Evolutionary conservation across 805 yeast genomes (phyloP).

Genomic region (Barnettozyma pratensis): DNA sequence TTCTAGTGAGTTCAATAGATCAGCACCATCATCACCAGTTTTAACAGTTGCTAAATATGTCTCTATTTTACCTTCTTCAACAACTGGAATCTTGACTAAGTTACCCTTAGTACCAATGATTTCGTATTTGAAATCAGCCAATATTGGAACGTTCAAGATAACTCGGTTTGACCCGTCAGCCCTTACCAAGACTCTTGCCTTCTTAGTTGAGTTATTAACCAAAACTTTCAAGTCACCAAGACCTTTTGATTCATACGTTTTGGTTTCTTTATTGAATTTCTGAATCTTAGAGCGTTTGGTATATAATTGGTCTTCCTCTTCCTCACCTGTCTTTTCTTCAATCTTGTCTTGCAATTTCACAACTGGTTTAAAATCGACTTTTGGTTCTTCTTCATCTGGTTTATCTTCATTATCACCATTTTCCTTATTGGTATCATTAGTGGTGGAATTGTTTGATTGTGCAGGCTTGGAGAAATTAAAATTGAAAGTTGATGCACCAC

Average conservation of each 20-base stretch:
- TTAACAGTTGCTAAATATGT: slow-evolving; percentile 76
- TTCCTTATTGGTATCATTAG: slow-evolving; percentile 5
- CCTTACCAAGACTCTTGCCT: slow-evolving; percentile 70
- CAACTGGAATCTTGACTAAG: slow-evolving; percentile 60
- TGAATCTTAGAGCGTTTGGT: slow-evolving; percentile 69
- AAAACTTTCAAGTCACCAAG: slow-evolving; percentile 79
- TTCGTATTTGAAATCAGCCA: slow-evolving; percentile 53
- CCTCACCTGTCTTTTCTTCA: slow-evolving; percentile 75
- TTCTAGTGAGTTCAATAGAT: slow-evolving; percentile 34
- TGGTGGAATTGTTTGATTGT: neutral
- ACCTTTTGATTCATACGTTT: slow-evolving; percentile 59
- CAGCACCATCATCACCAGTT: slow-evolving; percentile 61
- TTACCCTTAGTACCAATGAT: slow-evolving; percentile 56
- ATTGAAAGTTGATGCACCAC: slow-evolving; percentile 23
- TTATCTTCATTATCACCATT: slow-evolving; percentile 26
- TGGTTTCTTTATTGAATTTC: slow-evolving; percentile 48
- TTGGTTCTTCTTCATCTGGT: slow-evolving; percentile 40
- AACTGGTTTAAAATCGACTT: slow-evolving; percentile 41
- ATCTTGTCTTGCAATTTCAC: slow-evolving; percentile 45
- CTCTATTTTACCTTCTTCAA: slow-evolving; percentile 51
- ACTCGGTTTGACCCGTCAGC: slow-evolving; percentile 87
- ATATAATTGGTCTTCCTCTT: slow-evolving; percentile 60
- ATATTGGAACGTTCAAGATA: slow-evolving; percentile 60
- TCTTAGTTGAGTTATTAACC: slow-evolving; percentile 49
- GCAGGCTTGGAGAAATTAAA: slow-evolving; percentile 18